Evolutionary conservation across 2,329 filamentous ascomycete genomes (phyloP), one percentile per base, ranked within the genome.

Genomic region (Colletotrichum sp.): DNA sequence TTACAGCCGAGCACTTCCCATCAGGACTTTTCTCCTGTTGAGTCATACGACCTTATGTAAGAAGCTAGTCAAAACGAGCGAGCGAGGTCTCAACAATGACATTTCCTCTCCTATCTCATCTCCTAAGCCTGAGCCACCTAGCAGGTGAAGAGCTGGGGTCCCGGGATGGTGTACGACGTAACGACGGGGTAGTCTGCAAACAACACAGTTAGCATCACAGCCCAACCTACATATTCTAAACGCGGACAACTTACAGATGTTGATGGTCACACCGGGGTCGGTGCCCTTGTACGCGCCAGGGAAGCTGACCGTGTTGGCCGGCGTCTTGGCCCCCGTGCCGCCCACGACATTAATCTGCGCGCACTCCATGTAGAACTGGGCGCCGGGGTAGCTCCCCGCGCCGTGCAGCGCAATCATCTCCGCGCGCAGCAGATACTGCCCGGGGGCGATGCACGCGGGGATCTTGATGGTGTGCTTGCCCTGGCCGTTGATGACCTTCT

Each of bases 351-450:
- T 83, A 30, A 87, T 82, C 78, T 87, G 85, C 12, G 83, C 83
- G 75, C 85, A 87, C 77, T 84, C 83, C 81, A 84, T 82, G 77
- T 88, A 88, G 69, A 90, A 84, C 78, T 90, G 88, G 8, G 88
- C 87, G 6, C 87, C 87, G 18, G 84, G 83, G 68, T 84, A 83
- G 71, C 83, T 85, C 13, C 80, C 77, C 10, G 87, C 87, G 18
- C 81, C 84, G 83, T 92, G 91, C 8, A 92, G 87, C 21, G 90
- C 90, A 71, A 92, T 88, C 81, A 92, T 87, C 85, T 92, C 91
- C 70, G 90, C 89, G 21, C 91, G 88, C 13, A 92, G 86, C 39
- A 93, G 88, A 80, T 92, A 92, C 80, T 91, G 87, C 24, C 91
- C 91, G 8, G 89, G 82, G 44, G 86, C 87, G 68, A 92, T 86